A percentile compares a stretch with the other conserved stretches of the same genome.
Conservation (phyloP, 2,329 filamentous ascomycete species). For the Coleophoma eucalyptorum region DNA sequence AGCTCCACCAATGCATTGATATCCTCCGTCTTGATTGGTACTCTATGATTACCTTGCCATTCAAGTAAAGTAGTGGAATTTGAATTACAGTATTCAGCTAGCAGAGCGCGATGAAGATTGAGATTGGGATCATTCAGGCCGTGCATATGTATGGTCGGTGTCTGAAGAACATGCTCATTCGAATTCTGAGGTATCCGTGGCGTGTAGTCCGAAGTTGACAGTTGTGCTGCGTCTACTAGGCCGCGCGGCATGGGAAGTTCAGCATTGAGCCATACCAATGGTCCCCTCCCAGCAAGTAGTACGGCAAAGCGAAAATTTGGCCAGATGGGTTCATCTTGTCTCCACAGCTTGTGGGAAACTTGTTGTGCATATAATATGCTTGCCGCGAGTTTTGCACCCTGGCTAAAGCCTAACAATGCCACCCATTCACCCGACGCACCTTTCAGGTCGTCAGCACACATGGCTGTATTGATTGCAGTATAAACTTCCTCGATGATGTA, state of each 20-base stretch:
- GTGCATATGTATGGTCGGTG: slow-evolving; percentile 66
- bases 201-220: neutral
- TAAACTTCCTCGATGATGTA: neutral
- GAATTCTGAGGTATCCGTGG: neutral
- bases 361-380: slow-evolving; percentile 60
- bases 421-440: slow-evolving; percentile 53
- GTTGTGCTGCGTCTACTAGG: neutral
- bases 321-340: neutral
- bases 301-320: slow-evolving; percentile 53
- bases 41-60: slow-evolving; percentile 68
- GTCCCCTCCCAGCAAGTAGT: slow-evolving; percentile 56
- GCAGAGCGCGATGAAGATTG: slow-evolving; percentile 49
- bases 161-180: slow-evolving; percentile 40
- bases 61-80: slow-evolving; percentile 55
- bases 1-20: slow-evolving; percentile 52
- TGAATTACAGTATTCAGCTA: slow-evolving; percentile 54
- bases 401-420: slow-evolving; percentile 59
- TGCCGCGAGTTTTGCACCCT: slow-evolving; percentile 57
- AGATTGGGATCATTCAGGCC: slow-evolving; percentile 58
- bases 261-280: slow-evolving; percentile 48
- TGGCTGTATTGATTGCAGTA: slow-evolving; percentile 30
- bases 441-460: slow-evolving; percentile 42
- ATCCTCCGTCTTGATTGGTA: slow-evolving; percentile 65
- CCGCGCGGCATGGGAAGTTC: slow-evolving; percentile 9
- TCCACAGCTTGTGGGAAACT: slow-evolving; percentile 30